Percentiles rank a stretch among this genome's conserved stretches.
These are phyloP conservation scores for Lumnitzera racemosa DNA, from an alignment of 345 rosid genomes.

Conservation along the genomic window DNA sequence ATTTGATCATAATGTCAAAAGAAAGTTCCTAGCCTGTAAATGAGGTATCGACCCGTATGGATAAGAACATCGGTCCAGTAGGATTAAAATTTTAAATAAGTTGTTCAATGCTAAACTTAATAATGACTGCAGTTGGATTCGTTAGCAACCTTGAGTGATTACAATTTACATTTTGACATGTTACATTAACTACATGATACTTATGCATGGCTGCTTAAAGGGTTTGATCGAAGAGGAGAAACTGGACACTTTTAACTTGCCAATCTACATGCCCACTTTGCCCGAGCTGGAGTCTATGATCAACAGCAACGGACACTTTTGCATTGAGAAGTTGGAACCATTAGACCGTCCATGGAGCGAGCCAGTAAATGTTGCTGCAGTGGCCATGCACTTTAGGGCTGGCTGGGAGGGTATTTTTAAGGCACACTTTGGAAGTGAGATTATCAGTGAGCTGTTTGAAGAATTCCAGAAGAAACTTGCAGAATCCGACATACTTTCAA, in stretches of 20 bases:
- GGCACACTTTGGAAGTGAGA: constrained; percentile 27
- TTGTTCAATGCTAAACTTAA: too few species aligned
- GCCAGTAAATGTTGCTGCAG: constrained; percentile 17
- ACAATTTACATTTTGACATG: not conserved
- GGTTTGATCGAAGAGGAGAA: constrained; percentile 40
- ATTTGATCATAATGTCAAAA: too few species aligned
- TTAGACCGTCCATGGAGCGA: constrained; percentile 19
- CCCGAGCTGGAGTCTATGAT: constrained; percentile 28
- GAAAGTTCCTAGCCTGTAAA: too few species aligned
- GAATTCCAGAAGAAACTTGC: constrained; percentile 23
- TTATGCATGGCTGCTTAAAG: constrained; percentile 7
- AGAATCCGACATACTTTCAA: constrained; percentile 6
- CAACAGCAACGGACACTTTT: constrained; percentile 28
- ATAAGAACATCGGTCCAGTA: too few species aligned
- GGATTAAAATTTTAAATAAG: too few species aligned
- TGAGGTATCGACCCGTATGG: too few species aligned
- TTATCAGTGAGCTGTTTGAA: constrained; percentile 27
- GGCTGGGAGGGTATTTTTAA: constrained; percentile 42
- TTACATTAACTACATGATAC: not conserved
- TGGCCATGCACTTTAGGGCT: constrained; percentile 41
- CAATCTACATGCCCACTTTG: constrained; percentile 31
- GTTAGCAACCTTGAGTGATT: not conserved
- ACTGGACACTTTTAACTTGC: constrained; percentile 46
- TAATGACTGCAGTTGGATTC: too few species aligned
- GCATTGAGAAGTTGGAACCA: constrained; percentile 33